Evolutionary conservation across 306 rosid genomes (phyloP).

Genomic region (Sindora glabra): DNA sequence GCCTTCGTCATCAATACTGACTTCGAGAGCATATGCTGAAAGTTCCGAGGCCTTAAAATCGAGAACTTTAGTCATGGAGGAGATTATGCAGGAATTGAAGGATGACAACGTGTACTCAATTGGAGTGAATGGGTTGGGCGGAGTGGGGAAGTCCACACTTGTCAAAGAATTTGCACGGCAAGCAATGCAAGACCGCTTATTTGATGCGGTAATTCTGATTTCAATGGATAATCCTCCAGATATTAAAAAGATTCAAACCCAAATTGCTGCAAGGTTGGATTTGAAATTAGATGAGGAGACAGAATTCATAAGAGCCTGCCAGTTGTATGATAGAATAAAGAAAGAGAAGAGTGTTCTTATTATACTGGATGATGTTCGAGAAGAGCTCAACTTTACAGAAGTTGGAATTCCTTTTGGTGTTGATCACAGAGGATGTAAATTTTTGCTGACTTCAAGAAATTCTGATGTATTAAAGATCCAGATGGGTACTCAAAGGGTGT

Average conservation of each 20-base stretch:
- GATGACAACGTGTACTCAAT: background rate
- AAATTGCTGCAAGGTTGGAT: slow-evolving; percentile 18
- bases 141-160: slow-evolving; percentile 24
- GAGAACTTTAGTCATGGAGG: slow-evolving; percentile 6
- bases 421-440: slow-evolving; percentile 23
- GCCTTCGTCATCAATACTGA: slow-evolving; percentile 13
- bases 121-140: slow-evolving; percentile 27
- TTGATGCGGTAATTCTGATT: slow-evolving; percentile 18
- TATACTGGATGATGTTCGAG: slow-evolving; percentile 38
- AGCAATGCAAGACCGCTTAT: slow-evolving; percentile 5
- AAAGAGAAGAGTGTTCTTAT: slow-evolving; percentile 31
- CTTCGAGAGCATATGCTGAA: slow-evolving; percentile 13
- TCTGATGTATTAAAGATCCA: slow-evolving; percentile 4
- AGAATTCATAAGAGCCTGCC: slow-evolving; percentile 6
- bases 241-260: slow-evolving; percentile 2
- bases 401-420: slow-evolving; percentile 32
- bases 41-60: slow-evolving; percentile 20
- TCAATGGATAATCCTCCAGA: background rate
- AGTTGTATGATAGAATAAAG: slow-evolving; percentile 20
- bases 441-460: slow-evolving; percentile 23
- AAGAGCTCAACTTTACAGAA: slow-evolving; percentile 12
- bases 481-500: slow-evolving; percentile 6
- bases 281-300: background rate
- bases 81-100: background rate
- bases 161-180: slow-evolving; percentile 22